Conservation (phyloP, 371 early-diverging fungal genomes). For the Saksenaea vasiformis region DNA sequence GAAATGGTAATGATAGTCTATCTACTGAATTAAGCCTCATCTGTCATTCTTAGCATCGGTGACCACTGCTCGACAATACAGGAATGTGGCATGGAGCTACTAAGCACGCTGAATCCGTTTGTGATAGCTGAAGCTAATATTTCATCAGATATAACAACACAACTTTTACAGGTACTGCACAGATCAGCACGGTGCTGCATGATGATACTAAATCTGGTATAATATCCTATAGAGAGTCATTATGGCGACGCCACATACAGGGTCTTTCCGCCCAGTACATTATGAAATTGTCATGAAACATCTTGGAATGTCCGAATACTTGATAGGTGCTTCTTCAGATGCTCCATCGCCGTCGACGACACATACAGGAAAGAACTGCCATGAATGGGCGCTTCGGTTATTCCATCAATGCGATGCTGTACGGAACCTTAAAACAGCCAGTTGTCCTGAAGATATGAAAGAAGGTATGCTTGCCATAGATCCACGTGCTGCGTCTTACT, state of each 20-base stretch:
- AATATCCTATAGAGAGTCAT: conserved; percentile 19
- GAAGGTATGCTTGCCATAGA: conserved; percentile 20
- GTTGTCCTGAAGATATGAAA: conserved; percentile 16
- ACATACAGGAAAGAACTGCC: background rate
- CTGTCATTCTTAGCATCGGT: conserved; percentile 20
- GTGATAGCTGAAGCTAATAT: conserved; percentile 20
- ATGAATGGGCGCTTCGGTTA: conserved; percentile 37
- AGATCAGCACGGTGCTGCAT: too few relatives aligned
- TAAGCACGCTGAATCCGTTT: conserved; percentile 30
- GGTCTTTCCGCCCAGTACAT: conserved; percentile 47
- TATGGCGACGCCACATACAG: conserved; percentile 50
- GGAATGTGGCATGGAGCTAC: conserved; percentile 23
- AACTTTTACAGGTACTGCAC: background rate
- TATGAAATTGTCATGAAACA: conserved; percentile 45
- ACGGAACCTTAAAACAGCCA: conserved; percentile 21
- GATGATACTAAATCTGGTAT: background rate
- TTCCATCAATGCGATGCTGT: conserved; percentile 44
- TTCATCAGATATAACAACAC: background rate
- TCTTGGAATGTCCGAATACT: conserved; percentile 34
- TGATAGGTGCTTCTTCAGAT: conserved; percentile 20
- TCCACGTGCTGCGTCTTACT: background rate
- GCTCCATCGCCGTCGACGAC: background rate
- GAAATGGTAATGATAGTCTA: conserved; percentile 18
- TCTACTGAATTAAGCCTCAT: background rate
- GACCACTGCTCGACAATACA: conserved; percentile 21